A percentile compares a stretch with the other conserved stretches of the same genome.
These are phyloP conservation scores for Rhynchosporium agropyri DNA, from an alignment of 2,329 filamentous ascomycete species.

Conservation along the genomic window DNA sequence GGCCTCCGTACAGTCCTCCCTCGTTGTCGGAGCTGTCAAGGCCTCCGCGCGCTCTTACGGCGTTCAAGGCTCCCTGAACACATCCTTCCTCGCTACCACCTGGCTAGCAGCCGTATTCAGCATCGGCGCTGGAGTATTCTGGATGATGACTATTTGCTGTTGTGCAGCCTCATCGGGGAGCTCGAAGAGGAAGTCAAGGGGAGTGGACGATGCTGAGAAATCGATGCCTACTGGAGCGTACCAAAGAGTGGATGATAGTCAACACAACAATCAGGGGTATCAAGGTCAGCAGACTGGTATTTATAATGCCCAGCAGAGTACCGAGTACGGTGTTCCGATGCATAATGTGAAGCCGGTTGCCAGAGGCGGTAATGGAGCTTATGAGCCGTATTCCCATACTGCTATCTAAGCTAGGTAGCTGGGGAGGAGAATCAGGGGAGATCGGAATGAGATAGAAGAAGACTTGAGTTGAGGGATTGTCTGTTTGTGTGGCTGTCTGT, in stretches of 20 bases:
- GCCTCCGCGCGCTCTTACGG: constrained; percentile 70
- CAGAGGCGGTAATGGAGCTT: constrained; percentile 51
- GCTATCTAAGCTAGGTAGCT: constrained; percentile 46
- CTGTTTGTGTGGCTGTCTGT: neutral
- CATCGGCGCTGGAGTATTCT: constrained; percentile 79
- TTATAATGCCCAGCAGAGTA: constrained; percentile 45
- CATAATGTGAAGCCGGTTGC: constrained; percentile 38
- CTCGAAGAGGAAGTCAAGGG: constrained; percentile 24
- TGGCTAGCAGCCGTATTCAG: constrained; percentile 84
- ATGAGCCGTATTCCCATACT: constrained; percentile 64
- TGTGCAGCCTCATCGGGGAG: constrained; percentile 51
- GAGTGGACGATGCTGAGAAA: constrained; percentile 39
- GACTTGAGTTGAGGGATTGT: neutral
- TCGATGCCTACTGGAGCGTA: constrained; percentile 44
- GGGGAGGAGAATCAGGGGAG: neutral
- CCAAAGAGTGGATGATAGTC: constrained; percentile 48
- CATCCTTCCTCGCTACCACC: constrained; percentile 67
- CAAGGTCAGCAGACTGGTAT: constrained; percentile 44
- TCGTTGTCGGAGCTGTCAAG: constrained; percentile 71
- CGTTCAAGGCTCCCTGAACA: constrained; percentile 68
- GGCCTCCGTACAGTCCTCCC: constrained; percentile 71
- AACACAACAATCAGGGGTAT: constrained; percentile 43
- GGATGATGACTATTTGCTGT: constrained; percentile 90
- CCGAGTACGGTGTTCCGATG: constrained; percentile 39
- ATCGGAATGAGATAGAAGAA: neutral